Percentiles rank a stretch among this genome's conserved stretches.
phyloP scores from a whole-genome alignment of 495 filamentous ascomycete genomes.

The Corynascus novoguineensis region DNA sequence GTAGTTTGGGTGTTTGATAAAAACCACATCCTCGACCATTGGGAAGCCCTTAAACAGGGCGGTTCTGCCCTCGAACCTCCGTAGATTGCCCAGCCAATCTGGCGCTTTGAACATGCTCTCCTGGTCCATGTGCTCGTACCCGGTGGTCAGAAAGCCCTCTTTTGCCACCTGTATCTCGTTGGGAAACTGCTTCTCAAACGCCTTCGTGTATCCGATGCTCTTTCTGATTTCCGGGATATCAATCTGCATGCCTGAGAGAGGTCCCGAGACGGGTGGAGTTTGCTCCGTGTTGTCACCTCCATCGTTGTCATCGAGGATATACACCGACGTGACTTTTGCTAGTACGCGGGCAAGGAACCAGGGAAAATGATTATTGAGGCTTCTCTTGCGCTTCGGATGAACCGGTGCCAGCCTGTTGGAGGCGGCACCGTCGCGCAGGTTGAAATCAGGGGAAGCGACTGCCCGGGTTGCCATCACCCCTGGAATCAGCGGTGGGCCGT shows the following conservation, averaged over 20 bases:
- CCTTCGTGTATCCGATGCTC: neutral
- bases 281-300: neutral
- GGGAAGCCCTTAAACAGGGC: slow-evolving; percentile 14
- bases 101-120: neutral
- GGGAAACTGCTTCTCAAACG: neutral
- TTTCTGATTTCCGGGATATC: neutral
- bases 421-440: neutral
- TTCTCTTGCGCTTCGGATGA: neutral
- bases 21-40: slow-evolving; percentile 21
- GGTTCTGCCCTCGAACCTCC: neutral
- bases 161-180: neutral
- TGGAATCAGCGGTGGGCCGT: neutral
- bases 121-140: neutral
- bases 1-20: slow-evolving; percentile 21
- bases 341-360: neutral
- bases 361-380: neutral
- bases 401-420: no score
- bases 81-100: neutral
- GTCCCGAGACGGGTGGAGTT: neutral
- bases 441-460: neutral
- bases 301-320: no score
- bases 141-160: neutral
- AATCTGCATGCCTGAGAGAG: neutral
- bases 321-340: neutral
- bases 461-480: neutral